Base-by-base conservation (phyloP, 495 filamentous ascomycete species). In the Neurospora hispaniola region DNA sequence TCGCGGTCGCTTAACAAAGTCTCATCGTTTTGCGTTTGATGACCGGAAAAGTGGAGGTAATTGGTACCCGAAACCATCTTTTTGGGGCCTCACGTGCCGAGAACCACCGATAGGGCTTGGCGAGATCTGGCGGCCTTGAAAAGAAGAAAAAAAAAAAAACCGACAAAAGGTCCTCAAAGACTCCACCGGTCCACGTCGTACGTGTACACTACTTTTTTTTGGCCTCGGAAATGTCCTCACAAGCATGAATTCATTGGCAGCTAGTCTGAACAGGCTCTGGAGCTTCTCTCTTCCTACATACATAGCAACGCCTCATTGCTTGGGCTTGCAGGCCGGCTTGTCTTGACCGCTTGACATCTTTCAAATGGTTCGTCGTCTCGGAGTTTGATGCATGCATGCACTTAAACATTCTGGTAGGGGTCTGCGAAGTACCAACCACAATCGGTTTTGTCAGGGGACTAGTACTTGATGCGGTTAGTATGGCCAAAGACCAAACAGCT, bases 41-140 rank as follows among this genome's bases (percentile, higher is more conserved):
- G 48, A 14, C 48, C 23, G 54, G 54, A 66, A 66, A 35, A 35
- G 54, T 66, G 54, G 54, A 66, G 54, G 54, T 31, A 35, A 40
- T 71, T 71, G 70, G 70, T 68, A 71, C 70, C 70, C 43, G 54
- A 71, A 59, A 16, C 70, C 70, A 42, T 31, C 41, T n/a, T 42
- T 44, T 44, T 66, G 41, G 70, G 70, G 70, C 43, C 31, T 71
- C 70, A 71, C 70, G 70, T 71, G 70, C 54, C 54, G 43, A 31
- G 18, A 35, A 35, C 43, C 27, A 59, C 27, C 54, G 43, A 66
- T 71, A 59, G 70, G 70, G 43, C 43, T 71, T 46, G 70, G 27
- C 44, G 42, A 71, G 35, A 59, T 68, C 70, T 44, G 44, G 40
- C 70, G 20, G 54, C 20, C 20, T 54, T 54, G 27, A 31, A 31